Evolutionary conservation across 345 rosid genomes (phyloP).

Genomic region (Erucastrum elatum): DNA sequence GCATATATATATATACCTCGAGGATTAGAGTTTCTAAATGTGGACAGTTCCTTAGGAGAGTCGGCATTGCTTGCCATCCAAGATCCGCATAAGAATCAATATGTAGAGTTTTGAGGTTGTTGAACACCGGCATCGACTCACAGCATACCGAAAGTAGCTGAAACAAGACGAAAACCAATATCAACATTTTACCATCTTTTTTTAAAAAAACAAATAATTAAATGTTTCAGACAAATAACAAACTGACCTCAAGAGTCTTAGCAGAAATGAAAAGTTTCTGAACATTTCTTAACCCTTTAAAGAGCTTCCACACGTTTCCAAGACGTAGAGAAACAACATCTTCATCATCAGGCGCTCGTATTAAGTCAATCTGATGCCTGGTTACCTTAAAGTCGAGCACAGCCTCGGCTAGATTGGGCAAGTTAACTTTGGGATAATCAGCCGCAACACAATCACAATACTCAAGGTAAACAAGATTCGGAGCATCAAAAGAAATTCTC

Average conservation of each 20-base stretch:
- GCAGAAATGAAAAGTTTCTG: not conserved
- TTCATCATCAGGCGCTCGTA: not conserved
- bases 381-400: not conserved
- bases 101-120: not conserved
- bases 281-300: conserved; percentile 2
- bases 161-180: not conserved
- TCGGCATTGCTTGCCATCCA: conserved; percentile 27
- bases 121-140: not conserved
- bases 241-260: conserved; percentile 21
- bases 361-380: not conserved
- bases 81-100: not conserved
- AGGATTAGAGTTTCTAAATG: not conserved
- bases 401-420: conserved; percentile 9
- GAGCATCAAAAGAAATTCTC: conserved; percentile 11
- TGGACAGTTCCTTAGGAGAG: not conserved
- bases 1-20: not conserved
- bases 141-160: conserved; percentile 8
- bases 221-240: not conserved
- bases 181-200: not conserved
- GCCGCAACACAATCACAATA: not conserved
- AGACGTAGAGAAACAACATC: not conserved
- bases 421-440: conserved; percentile 4
- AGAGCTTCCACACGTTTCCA: conserved; percentile 11
- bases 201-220: not conserved
- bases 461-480: not conserved